These are phyloP conservation scores for Penicillium aurantiogriseum DNA, from an alignment of 2,329 filamentous ascomycete species.

Conservation along the genomic window DNA sequence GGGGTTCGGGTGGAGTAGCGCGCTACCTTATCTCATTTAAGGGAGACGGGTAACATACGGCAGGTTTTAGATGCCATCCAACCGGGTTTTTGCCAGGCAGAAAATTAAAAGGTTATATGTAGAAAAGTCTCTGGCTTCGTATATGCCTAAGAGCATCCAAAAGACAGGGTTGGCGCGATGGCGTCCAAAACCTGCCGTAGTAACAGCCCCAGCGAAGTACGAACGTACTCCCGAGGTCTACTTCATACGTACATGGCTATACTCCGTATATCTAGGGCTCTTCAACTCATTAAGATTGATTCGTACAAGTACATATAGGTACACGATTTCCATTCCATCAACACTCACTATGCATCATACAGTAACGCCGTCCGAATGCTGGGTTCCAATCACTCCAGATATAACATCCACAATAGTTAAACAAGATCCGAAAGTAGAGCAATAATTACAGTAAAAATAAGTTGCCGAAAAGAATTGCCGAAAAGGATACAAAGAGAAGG, in stretches of 20 bases:
- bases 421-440: constrained; percentile 11
- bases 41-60: not conserved
- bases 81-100: no score
- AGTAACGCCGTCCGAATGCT: constrained; percentile 36
- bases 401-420: constrained; percentile 16
- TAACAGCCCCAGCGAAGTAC: not conserved
- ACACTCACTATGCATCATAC: constrained; percentile 17
- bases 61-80: no score
- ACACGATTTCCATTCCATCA: constrained; percentile 1
- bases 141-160: no score
- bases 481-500: constrained; percentile 9
- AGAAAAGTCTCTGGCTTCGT: no score
- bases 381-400: constrained; percentile 17
- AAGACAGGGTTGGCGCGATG: no score
- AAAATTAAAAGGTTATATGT: no score
- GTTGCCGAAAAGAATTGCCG: not conserved
- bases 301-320: constrained; percentile 5
- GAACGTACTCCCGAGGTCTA: not conserved
- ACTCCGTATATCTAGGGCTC: not conserved
- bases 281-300: not conserved
- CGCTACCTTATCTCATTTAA: not conserved
- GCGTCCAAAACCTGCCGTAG: no score
- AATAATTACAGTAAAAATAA: constrained; percentile 25
- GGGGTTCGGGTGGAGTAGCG: not conserved
- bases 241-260: not conserved